phyloP scores from a whole-genome alignment of 1,284 basidiomycete genomes.

The Gomphus sp. region DNA sequence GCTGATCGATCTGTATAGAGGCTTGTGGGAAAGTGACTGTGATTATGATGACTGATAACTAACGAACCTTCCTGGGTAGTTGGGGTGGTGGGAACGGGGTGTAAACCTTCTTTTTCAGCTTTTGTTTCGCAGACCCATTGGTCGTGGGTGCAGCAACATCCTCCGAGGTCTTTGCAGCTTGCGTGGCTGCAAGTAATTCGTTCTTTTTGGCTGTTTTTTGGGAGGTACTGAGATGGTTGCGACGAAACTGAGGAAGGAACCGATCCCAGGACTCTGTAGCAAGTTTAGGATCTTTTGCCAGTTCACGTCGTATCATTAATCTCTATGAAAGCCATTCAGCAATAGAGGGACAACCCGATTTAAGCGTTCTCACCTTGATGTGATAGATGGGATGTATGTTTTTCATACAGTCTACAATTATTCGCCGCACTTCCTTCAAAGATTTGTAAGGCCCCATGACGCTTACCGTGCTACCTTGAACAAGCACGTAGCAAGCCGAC shows the following conservation, averaged over 20 bases:
- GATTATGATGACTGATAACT: not conserved
- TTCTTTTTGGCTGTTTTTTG: constrained; percentile 88
- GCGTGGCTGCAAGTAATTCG: constrained; percentile 46
- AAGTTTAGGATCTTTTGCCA: constrained; percentile 96
- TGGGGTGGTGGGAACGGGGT: constrained; percentile 98
- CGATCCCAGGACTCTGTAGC: constrained; percentile 95
- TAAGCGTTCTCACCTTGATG: constrained; percentile 66
- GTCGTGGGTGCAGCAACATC: constrained; percentile 30
- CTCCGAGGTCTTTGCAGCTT: constrained; percentile 38
- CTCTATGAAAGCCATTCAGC: constrained; percentile 46
- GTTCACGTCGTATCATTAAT: constrained; percentile 96
- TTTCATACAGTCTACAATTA: constrained; percentile 98
- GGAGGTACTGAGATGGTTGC: constrained; percentile 83
- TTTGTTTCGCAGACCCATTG: constrained; percentile 26
- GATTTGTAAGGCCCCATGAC: constrained; percentile 96
- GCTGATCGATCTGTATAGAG: constrained; percentile 66
- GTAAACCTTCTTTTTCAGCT: constrained; percentile 87
- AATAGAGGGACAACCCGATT: constrained; percentile 4
- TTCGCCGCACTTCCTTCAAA: constrained; percentile 91
- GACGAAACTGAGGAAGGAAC: constrained; percentile 95
- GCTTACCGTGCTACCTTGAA: constrained; percentile 97
- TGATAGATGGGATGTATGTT: constrained; percentile 99
- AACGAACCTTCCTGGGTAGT: constrained; percentile 75
- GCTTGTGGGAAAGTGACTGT: not conserved
- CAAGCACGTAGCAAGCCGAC: constrained; percentile 94